Base-by-base conservation (phyloP, 2,329 filamentous ascomycete genomes). In the Fusarium palustre region DNA sequence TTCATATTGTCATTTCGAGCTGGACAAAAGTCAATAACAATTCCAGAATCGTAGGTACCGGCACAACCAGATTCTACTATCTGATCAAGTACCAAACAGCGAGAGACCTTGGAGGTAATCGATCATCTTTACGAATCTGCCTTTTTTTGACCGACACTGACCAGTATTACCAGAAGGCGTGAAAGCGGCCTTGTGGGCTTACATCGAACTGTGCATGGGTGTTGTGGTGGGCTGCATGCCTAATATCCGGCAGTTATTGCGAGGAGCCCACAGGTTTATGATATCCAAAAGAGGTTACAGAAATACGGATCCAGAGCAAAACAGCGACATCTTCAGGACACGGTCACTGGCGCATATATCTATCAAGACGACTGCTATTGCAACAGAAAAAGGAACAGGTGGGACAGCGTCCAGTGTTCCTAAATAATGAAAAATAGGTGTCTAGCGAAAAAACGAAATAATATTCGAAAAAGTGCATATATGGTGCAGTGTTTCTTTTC, bases 121-220 rank as follows among this genome's bases (percentile, higher is more conserved):
- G 4, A 11, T 2, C 16, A 7, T 15, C 39, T 3, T 0, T 3
- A 36, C 10, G 0, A n/a, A 4, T 7, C 16, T 0, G 0, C 2
- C 5, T 5, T 33, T 5, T 3, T 11, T 8, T 8, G 1, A 22
- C 12, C 12, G 2, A 8, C 1, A 12, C 47, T 38, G 7, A 50
- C 12, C 1, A 5, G 2, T 28, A 8, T 4, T 5, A 4, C 2
- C 7, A 11, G 13, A 33, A 3, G 20, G 24, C 24, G 25, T 24
- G 0, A 59, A 12, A 9, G 57, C 42, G 1, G 10, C 49, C 0
- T 20, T 60, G 20, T 52, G 58, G 45, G 45, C 36, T 11, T 45
- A 20, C 4, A 52, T 45, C 1, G 54, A 61, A 2, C 31, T 49
- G 1, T 61, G 43, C 3, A 39, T 52, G 7, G 55, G 58, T 1